These are phyloP conservation scores for Fusarium poae DNA, from an alignment of 2,329 filamentous ascomycete species.

Conservation along the genomic window DNA sequence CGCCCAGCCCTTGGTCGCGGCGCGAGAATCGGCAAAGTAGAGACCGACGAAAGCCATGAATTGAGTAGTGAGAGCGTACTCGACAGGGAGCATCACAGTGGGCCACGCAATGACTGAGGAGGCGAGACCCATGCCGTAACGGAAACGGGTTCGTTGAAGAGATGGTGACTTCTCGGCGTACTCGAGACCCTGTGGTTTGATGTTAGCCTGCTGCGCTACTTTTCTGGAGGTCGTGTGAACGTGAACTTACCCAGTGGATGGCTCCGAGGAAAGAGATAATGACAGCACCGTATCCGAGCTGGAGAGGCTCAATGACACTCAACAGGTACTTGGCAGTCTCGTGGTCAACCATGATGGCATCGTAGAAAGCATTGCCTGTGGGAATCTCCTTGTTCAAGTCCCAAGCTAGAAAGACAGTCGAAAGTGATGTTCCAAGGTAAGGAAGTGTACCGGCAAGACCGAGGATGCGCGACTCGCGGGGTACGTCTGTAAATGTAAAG, in stretches of 20 bases:
- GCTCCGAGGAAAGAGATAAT: slow-evolving; percentile 95
- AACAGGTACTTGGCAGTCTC: slow-evolving; percentile 80
- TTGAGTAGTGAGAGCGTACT: slow-evolving; percentile 87
- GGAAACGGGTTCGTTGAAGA: slow-evolving; percentile 74
- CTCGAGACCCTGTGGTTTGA: slow-evolving; percentile 73
- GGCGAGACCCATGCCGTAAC: slow-evolving; percentile 85
- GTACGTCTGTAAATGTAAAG: slow-evolving; percentile 73
- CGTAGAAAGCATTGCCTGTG: slow-evolving; percentile 68
- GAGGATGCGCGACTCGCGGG: slow-evolving; percentile 74
- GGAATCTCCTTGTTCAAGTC: slow-evolving; percentile 78
- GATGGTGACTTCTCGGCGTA: slow-evolving; percentile 77
- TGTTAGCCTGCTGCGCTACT: neutral
- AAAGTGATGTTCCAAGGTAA: slow-evolving; percentile 85
- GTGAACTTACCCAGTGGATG: slow-evolving; percentile 78
- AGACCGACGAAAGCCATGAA: slow-evolving; percentile 87
- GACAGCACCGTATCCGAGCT: slow-evolving; percentile 91
- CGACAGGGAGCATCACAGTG: slow-evolving; percentile 84
- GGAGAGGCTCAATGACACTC: slow-evolving; percentile 83
- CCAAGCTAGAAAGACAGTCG: slow-evolving; percentile 85
- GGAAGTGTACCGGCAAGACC: slow-evolving; percentile 85
- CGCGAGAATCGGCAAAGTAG: slow-evolving; percentile 86
- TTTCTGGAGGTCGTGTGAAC: neutral
- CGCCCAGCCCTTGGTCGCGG: slow-evolving; percentile 80
- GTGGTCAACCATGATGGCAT: slow-evolving; percentile 71
- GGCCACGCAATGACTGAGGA: slow-evolving; percentile 90